A percentile compares a stretch with the other conserved stretches of the same genome.
Evolutionary conservation across 805 yeast species (phyloP).

Genomic region (Saccharomycopsis microspora): DNA sequence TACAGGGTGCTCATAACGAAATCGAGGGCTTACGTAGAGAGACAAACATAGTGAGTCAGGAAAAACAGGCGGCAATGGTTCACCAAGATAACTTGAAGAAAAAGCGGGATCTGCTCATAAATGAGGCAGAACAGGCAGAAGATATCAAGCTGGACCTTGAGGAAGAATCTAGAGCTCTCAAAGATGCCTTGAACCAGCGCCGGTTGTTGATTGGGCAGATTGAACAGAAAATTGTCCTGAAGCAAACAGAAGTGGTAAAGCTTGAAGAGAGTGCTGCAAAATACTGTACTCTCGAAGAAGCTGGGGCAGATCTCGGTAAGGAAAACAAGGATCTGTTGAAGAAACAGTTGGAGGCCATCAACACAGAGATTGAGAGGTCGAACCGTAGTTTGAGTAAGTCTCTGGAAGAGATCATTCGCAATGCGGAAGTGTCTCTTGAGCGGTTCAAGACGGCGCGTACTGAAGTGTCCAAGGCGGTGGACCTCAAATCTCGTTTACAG

Average conservation of each 20-base stretch:
- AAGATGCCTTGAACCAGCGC: neutral
- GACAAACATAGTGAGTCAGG: neutral
- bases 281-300: neutral
- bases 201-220: neutral
- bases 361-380: slow-evolving; percentile 11
- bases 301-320: neutral
- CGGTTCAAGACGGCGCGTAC: slow-evolving; percentile 26
- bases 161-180: neutral
- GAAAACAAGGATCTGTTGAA: slow-evolving; percentile 22
- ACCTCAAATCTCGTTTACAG: slow-evolving; percentile 21
- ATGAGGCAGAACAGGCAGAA: neutral
- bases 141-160: neutral
- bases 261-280: neutral
- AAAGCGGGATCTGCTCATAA: neutral
- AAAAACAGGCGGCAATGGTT: neutral
- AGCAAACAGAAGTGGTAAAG: neutral
- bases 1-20: slow-evolving; percentile 23
- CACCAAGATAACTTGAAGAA: neutral
- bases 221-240: neutral
- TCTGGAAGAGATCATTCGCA: slow-evolving; percentile 15
- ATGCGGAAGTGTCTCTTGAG: slow-evolving; percentile 27
- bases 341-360: slow-evolving; percentile 29
- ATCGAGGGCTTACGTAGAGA: neutral
- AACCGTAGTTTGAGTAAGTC: neutral
- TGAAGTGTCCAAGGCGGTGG: slow-evolving; percentile 23